phyloP scores from a whole-genome alignment of 495 filamentous ascomycete genomes.

The Penicillium salamii region DNA sequence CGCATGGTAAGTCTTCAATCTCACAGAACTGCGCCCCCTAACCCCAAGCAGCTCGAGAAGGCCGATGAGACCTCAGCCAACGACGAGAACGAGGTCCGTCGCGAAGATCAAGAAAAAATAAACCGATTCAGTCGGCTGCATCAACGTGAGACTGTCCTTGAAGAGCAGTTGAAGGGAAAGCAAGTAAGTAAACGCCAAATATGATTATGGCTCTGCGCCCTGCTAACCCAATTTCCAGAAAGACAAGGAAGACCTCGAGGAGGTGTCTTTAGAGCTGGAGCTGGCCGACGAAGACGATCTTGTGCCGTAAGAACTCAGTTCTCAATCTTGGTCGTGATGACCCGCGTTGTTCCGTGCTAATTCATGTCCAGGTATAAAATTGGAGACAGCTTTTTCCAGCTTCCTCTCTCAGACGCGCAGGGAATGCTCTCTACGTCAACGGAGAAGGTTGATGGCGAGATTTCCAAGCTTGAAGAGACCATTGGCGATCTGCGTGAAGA shows the following conservation, averaged over 20 bases:
- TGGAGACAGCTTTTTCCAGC: constrained; percentile 88
- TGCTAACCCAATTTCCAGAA: constrained; percentile 56
- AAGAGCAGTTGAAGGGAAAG: constrained; percentile 80
- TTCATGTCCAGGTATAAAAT: constrained; percentile 77
- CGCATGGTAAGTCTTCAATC: constrained; percentile 36
- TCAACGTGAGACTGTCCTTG: constrained; percentile 71
- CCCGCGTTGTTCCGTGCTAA: constrained; percentile 3
- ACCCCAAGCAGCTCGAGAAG: constrained; percentile 67
- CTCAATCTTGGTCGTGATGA: not conserved
- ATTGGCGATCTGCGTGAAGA: constrained; percentile 73
- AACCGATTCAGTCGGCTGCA: constrained; percentile 96
- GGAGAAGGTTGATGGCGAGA: constrained; percentile 69
- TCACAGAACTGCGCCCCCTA: constrained; percentile 4
- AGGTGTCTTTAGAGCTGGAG: constrained; percentile 86
- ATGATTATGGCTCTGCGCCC: too few species aligned
- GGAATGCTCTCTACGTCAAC: constrained; percentile 71
- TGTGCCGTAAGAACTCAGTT: constrained; percentile 62
- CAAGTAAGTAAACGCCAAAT: too few species aligned
- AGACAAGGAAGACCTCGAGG: constrained; percentile 96
- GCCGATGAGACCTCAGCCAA: constrained; percentile 74
- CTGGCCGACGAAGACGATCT: constrained; percentile 93
- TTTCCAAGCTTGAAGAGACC: constrained; percentile 72
- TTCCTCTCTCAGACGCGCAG: constrained; percentile 81
- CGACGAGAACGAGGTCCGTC: constrained; percentile 86
- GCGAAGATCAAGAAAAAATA: constrained; percentile 98